These are phyloP conservation scores for Citrus glauca DNA, from an alignment of 345 rosid species.

Conservation along the genomic window DNA sequence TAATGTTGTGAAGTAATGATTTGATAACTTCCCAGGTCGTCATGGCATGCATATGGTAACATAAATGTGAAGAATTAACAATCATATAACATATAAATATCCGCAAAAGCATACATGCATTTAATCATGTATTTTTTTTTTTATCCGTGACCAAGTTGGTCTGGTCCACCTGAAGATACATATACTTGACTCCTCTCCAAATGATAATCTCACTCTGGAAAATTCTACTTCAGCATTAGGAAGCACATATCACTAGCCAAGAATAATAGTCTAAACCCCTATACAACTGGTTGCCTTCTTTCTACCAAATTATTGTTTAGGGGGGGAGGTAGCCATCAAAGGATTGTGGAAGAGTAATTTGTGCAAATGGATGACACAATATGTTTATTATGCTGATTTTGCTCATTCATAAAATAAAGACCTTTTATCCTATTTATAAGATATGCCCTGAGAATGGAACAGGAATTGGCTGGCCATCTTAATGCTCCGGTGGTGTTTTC, in stretches of 20 bases:
- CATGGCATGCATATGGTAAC: neutral
- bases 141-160: neutral
- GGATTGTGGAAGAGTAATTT: neutral
- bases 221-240: neutral
- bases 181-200: neutral
- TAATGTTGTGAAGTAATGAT: neutral
- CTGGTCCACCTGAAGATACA: neutral
- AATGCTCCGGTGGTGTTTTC: slow-evolving; percentile 83
- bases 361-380: neutral
- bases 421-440: slow-evolving; percentile 13
- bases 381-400: slow-evolving; percentile 11
- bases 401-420: neutral
- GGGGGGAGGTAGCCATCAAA: neutral
- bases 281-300: neutral
- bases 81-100: neutral
- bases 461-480: slow-evolving; percentile 77
- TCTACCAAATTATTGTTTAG: neutral
- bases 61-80: neutral
- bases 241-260: neutral
- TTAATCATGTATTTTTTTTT: neutral
- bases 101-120: neutral
- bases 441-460: slow-evolving; percentile 42
- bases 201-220: neutral
- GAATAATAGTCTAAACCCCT: neutral
- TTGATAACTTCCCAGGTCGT: neutral